Evolutionary conservation across 495 filamentous ascomycete species (phyloP).

Genomic region (Aspergillus steynii): DNA sequence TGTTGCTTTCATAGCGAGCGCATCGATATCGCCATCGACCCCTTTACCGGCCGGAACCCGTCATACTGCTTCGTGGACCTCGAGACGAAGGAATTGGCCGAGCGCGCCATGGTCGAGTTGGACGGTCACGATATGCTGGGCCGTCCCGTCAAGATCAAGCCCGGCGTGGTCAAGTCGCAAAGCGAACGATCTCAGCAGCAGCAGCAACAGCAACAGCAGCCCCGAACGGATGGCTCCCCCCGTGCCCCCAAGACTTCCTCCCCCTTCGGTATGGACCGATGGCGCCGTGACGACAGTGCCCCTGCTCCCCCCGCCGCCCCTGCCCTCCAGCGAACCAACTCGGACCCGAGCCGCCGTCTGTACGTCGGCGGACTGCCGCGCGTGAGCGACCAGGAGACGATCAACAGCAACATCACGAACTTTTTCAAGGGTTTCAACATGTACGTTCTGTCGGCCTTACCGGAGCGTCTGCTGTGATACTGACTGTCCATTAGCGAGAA

Average conservation of each 20-base stretch:
- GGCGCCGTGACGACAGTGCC: slow-evolving; percentile 32
- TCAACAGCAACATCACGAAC: slow-evolving; percentile 52
- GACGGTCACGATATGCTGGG: slow-evolving; percentile 54
- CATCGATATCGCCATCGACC: slow-evolving; percentile 68
- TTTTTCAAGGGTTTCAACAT: slow-evolving; percentile 62
- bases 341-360: slow-evolving; percentile 52
- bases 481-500: slow-evolving; percentile 37
- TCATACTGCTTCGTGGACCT: slow-evolving; percentile 74
- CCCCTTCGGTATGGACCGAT: slow-evolving; percentile 36
- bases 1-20: slow-evolving; percentile 44
- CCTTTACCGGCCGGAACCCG: slow-evolving; percentile 66
- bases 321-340: slow-evolving; percentile 23
- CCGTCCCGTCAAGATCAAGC: slow-evolving; percentile 61
- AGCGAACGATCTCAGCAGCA: slow-evolving; percentile 27
- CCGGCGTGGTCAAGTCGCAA: slow-evolving; percentile 51
- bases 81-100: slow-evolving; percentile 52
- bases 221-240: slow-evolving; percentile 21
- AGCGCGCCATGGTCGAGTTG: slow-evolving; percentile 54
- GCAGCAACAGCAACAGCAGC: slow-evolving; percentile 12
- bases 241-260: slow-evolving; percentile 18
- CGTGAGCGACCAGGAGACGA: slow-evolving; percentile 55
- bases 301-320: slow-evolving; percentile 13
- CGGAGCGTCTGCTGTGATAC: slow-evolving; percentile 4
- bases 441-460: slow-evolving; percentile 25
- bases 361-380: slow-evolving; percentile 65